phyloP scores from a whole-genome alignment of 2,329 filamentous ascomycete genomes.

The Nemania serpens region DNA sequence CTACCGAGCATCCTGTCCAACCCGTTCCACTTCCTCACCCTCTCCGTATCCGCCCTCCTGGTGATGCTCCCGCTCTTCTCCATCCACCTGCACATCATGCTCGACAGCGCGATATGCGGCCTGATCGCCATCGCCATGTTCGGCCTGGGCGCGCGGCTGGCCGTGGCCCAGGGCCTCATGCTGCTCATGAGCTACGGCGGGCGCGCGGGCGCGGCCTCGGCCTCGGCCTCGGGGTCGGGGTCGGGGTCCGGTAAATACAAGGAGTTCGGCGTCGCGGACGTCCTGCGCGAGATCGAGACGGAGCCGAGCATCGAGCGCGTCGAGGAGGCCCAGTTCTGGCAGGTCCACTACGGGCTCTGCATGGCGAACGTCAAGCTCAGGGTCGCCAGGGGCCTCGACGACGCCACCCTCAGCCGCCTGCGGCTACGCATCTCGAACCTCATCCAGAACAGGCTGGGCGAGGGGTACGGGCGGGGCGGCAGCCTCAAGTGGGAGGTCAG shows the following conservation, averaged over 20 bases:
- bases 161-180: constrained; percentile 87
- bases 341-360: constrained; percentile 94
- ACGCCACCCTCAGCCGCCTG: constrained; percentile 72
- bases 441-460: constrained; percentile 83
- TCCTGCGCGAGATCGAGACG: constrained; percentile 83
- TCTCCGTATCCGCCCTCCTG: constrained; percentile 82
- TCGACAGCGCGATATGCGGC: constrained; percentile 81
- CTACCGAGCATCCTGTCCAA: constrained; percentile 89
- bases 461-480: constrained; percentile 80
- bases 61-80: constrained; percentile 82
- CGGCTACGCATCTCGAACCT: constrained; percentile 76
- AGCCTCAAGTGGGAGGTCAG: constrained; percentile 92
- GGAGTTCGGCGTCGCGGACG: constrained; percentile 65
- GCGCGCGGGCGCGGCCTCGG: constrained; percentile 30
- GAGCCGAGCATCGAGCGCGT: constrained; percentile 77
- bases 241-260: constrained; percentile 42
- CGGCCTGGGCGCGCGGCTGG: constrained; percentile 78
- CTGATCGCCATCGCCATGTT: constrained; percentile 90
- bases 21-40: constrained; percentile 90
- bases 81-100: constrained; percentile 77
- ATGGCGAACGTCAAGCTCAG: constrained; percentile 92
- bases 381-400: constrained; percentile 66
- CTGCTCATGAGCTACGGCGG: constrained; percentile 86
- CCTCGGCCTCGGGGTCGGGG: no score
- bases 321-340: constrained; percentile 95